phyloP scores from a whole-genome alignment of 192 early-diverging fungal genomes.

The Rhizoclosmatium sp. region DNA sequence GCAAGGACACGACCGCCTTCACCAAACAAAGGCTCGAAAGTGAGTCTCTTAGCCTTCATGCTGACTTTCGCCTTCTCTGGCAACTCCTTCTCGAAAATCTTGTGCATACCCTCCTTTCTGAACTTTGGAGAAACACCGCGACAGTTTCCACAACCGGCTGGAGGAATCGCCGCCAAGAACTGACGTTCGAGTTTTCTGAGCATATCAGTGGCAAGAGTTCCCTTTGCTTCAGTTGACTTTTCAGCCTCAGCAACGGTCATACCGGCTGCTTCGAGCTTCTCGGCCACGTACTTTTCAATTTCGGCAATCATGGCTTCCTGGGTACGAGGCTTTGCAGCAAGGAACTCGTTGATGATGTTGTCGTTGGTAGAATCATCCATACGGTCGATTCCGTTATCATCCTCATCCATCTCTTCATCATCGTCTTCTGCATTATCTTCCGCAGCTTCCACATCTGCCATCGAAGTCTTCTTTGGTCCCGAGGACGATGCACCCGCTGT shows the following conservation, averaged over 20 bases:
- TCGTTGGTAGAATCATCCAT: conserved; percentile 55
- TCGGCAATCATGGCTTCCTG: conserved; percentile 66
- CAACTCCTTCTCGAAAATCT: conserved; percentile 84
- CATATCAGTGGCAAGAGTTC: conserved; percentile 54
- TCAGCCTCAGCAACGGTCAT: conserved; percentile 17
- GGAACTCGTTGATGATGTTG: conserved; percentile 18
- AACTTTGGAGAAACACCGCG: conserved; percentile 68
- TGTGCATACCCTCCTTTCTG: conserved; percentile 81
- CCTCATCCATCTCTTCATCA: conserved; percentile 46
- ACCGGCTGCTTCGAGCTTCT: conserved; percentile 41
- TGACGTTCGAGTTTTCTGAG: conserved; percentile 57
- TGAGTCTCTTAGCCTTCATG: conserved; percentile 69
- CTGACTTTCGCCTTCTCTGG: conserved; percentile 65
- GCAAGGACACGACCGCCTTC: neutral
- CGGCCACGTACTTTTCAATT: conserved; percentile 69
- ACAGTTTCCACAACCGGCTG: conserved; percentile 55
- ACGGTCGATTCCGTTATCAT: conserved; percentile 55
- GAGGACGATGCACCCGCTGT: neutral
- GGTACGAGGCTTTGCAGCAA: conserved; percentile 22
- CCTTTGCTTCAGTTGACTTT: conserved; percentile 33
- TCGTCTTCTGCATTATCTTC: conserved; percentile 48
- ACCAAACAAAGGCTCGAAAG: conserved; percentile 46
- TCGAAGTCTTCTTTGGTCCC: conserved; percentile 4
- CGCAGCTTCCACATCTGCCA: conserved; percentile 47
- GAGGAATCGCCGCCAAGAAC: conserved; percentile 54